Evolutionary conservation across 768 basidiomycete genomes (phyloP).

Genomic region (Rhizopogon sp.): DNA sequence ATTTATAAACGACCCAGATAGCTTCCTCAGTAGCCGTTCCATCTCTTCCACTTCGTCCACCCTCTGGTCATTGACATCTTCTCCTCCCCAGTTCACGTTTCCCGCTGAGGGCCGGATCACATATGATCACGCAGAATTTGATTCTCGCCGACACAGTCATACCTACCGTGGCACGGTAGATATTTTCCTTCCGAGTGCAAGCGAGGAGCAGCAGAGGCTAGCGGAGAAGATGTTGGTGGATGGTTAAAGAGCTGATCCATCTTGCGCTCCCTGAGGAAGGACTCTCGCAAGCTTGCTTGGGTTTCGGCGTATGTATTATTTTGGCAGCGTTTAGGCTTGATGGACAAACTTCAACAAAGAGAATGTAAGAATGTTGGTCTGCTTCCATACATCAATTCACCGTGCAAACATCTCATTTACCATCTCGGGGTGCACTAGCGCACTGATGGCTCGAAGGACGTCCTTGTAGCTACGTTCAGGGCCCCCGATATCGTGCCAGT

Average conservation of each 20-base stretch:
- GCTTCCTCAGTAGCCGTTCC: slow-evolving; percentile 63
- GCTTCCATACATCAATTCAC: background rate
- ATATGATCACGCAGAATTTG: slow-evolving; percentile 59
- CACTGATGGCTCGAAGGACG: too few relatives aligned
- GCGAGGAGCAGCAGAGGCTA: slow-evolving; percentile 66
- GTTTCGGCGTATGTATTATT: slow-evolving; percentile 60
- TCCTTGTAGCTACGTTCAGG: too few relatives aligned
- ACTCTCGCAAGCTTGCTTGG: slow-evolving; percentile 66
- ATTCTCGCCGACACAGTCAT: slow-evolving; percentile 55
- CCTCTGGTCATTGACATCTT: slow-evolving; percentile 55
- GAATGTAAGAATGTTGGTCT: slow-evolving; percentile 38
- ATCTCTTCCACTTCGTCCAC: slow-evolving; percentile 62
- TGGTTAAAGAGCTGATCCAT: slow-evolving; percentile 49
- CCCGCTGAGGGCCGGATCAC: slow-evolving; percentile 37
- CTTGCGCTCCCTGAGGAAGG: slow-evolving; percentile 70
- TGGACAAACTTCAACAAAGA: slow-evolving; percentile 89
- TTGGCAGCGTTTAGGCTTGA: background rate
- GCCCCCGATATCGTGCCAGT: too few relatives aligned
- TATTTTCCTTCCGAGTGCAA: slow-evolving; percentile 43
- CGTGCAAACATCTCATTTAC: slow-evolving; percentile 51
- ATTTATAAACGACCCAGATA: slow-evolving; percentile 49
- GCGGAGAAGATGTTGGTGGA: slow-evolving; percentile 63
- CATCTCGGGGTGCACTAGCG: too few relatives aligned
- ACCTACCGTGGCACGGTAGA: slow-evolving; percentile 65
- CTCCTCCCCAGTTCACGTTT: slow-evolving; percentile 64